Conservation (phyloP, 2,329 filamentous ascomycete genomes). For the Fusarium bactridioides region DNA sequence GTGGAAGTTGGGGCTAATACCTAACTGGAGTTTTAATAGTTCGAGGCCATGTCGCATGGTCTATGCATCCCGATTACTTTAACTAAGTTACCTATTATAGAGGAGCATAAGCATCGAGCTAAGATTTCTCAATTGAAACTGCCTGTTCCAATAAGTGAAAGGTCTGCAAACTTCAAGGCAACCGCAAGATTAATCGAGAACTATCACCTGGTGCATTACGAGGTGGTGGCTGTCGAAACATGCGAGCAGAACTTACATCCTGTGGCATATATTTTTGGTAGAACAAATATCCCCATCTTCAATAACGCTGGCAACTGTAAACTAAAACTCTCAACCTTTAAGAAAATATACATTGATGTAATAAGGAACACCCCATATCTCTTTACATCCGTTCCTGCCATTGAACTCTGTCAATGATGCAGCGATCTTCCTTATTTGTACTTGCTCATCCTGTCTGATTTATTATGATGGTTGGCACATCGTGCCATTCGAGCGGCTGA, state of each 20-base stretch:
- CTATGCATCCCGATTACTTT: background rate
- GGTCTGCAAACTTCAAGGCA: background rate
- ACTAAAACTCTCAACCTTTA: background rate
- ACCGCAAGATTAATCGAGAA: background rate
- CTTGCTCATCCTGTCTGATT: background rate
- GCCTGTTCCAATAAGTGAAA: background rate
- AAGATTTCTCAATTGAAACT: background rate
- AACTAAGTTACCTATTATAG: background rate
- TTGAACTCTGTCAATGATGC: background rate
- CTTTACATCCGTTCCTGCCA: background rate
- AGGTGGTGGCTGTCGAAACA: background rate
- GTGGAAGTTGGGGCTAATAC: background rate
- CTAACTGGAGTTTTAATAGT: background rate
- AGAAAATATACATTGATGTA: background rate
- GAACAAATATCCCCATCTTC: background rate
- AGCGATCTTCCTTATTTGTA: background rate
- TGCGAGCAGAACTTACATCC: background rate
- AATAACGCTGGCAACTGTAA: background rate
- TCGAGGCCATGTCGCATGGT: background rate
- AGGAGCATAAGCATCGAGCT: background rate
- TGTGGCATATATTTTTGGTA: background rate
- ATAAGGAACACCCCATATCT: background rate
- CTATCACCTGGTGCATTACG: background rate
- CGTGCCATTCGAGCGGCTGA: background rate
- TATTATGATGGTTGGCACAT: background rate